phyloP scores from a whole-genome alignment of 2,329 filamentous ascomycete species.

The Ophiostoma perfectum region DNA sequence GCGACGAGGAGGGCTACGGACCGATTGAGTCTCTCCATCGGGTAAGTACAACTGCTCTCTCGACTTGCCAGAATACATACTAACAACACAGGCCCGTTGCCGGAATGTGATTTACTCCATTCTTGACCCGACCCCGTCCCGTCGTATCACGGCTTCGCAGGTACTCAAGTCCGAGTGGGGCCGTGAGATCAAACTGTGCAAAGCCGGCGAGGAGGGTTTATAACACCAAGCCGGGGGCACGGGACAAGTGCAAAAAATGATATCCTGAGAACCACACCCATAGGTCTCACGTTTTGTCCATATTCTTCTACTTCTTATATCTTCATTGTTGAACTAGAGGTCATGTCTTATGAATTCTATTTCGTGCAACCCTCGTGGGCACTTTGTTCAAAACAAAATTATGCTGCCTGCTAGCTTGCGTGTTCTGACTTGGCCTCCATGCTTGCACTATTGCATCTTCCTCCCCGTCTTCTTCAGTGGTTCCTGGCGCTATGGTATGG shows the following conservation, averaged over 20 bases:
- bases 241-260: not conserved
- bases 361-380: constrained; percentile 8
- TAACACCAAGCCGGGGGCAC: not conserved
- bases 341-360: constrained; percentile 8
- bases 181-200: constrained; percentile 93
- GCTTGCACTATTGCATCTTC: not conserved
- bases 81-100: constrained; percentile 70
- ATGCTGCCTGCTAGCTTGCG: constrained; percentile 10
- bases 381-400: constrained; percentile 10
- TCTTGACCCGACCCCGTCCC: constrained; percentile 84
- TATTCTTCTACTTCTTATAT: not conserved
- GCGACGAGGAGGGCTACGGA: constrained; percentile 91
- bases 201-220: constrained; percentile 84
- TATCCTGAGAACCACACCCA: not conserved
- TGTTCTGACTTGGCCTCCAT: constrained; percentile 5
- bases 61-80: constrained; percentile 22
- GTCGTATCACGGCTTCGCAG: constrained; percentile 91
- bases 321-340: constrained; percentile 4
- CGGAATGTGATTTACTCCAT: constrained; percentile 99
- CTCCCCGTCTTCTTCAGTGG: too few species aligned
- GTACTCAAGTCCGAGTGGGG: constrained; percentile 98
- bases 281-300: not conserved
- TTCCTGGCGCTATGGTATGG: too few species aligned
- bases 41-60: constrained; percentile 52
- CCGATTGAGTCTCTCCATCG: constrained; percentile 93